Evolutionary conservation across 371 early-diverging fungal genomes (phyloP), one percentile per base, ranked within the genome.

Genomic region (Rhizopus microsporus): DNA sequence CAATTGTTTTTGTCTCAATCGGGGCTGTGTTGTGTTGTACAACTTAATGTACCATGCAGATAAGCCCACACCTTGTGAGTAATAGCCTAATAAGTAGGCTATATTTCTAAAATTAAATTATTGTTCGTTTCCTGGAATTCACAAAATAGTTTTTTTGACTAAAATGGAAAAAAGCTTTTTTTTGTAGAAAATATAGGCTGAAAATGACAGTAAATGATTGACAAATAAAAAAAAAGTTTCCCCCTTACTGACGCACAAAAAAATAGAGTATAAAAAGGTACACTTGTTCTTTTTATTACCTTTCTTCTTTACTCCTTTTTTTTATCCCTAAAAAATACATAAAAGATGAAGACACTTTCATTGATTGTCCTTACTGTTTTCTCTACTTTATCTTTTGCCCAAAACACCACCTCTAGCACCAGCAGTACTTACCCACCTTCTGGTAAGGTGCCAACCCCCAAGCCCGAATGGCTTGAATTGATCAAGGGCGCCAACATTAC

Each of bases 391-490:
- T 17, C 15, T 7, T 29, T 46, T 23, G 62, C 62, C 30, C 62
- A 61, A 55, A 61, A 46, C 30, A 43, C 51, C 2, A 38, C 56
- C 4, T n/a, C 34, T 10, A 35, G 39, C n/a, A 54, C 48, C 34
- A 15, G 46, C 32, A 39, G 40, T 4, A 48, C 61, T 9, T 75
- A 69, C 40, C 77, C 77, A 50, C 55, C 65, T 35, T 51, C 53
- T 37, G 68, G 56, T 4, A 45, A 51, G 12, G 56, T 58, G 1
- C 74, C 74, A 15, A 48, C 53, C 2, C 65, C 77, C 3, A 77
- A 77, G 35, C 59, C 71, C 35, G 77, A 74, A 60, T 77, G 77
- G 77, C 52, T 77, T 23, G 72, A 69, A 30, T 46, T 72, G 35
- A 68, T 77, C 44, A 68, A 67, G 15, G 54, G 45, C 12, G 64